phyloP scores from a whole-genome alignment of 148 eudicot genomes.

The Cornus florida region DNA sequence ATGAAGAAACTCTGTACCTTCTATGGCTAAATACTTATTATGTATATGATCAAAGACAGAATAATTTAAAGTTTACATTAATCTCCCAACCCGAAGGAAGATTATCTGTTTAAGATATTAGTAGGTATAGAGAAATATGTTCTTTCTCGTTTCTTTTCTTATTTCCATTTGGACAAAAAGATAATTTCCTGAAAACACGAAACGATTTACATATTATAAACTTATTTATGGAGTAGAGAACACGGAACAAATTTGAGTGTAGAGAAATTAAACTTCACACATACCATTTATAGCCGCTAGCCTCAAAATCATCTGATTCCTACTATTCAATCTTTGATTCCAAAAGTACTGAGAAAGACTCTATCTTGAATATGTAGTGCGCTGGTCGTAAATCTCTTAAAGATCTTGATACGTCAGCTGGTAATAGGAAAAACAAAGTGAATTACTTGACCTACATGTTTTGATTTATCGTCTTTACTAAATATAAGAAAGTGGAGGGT shows the following conservation, averaged over 20 bases:
- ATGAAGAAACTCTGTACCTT: background rate
- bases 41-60: conserved; percentile 6
- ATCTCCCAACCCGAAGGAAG: conserved; percentile 1
- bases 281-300: background rate
- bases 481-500: too few relatives aligned
- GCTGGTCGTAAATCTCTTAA: too few relatives aligned
- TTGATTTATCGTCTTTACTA: too few relatives aligned
- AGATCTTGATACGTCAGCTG: too few relatives aligned
- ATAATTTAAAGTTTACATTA: background rate
- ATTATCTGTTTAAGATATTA: background rate
- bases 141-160: background rate
- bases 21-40: background rate
- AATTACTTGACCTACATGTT: too few relatives aligned
- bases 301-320: background rate
- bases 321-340: background rate
- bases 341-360: too few relatives aligned
- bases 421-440: too few relatives aligned
- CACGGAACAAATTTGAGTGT: too few relatives aligned
- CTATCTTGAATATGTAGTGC: too few relatives aligned
- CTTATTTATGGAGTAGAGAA: background rate
- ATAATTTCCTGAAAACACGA: background rate
- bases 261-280: background rate
- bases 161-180: conserved; percentile 13
- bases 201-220: background rate
- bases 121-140: conserved; percentile 1